phyloP scores from a whole-genome alignment of 1,139 yeast genomes.

The Pneumocystis jirovecii region DNA sequence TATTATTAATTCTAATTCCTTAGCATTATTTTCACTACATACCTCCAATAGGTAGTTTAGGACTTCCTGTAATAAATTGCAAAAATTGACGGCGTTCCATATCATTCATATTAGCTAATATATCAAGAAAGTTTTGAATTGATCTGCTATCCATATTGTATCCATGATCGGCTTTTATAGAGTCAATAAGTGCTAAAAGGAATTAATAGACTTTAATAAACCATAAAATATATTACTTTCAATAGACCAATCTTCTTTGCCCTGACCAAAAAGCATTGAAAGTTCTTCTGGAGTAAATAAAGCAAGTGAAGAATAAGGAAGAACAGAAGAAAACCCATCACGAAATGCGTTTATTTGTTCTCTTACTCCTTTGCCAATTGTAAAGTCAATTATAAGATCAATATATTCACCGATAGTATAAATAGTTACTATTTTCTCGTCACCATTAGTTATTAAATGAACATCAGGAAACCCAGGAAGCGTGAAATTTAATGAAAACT shows the following conservation, averaged over 20 bases:
- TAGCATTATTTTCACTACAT: not conserved
- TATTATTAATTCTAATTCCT: not conserved
- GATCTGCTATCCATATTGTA: constrained; percentile 56
- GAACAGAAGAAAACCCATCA: constrained; percentile 69
- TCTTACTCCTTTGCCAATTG: constrained; percentile 49
- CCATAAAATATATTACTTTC: constrained; percentile 22
- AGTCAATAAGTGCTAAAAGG: constrained; percentile 34
- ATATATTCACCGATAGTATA: constrained; percentile 48
- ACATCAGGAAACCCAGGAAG: constrained; percentile 64
- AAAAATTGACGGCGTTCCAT: constrained; percentile 56
- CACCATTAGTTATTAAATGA: constrained; percentile 46
- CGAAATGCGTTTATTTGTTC: constrained; percentile 56
- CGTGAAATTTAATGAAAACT: constrained; percentile 47
- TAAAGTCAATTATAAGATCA: constrained; percentile 41
- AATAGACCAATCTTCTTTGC: constrained; percentile 76
- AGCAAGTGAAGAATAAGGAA: constrained; percentile 59
- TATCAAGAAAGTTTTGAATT: constrained; percentile 43
- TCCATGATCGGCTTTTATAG: constrained; percentile 82
- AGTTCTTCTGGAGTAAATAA: constrained; percentile 65
- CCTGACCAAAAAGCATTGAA: constrained; percentile 52
- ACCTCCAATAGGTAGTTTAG: constrained; percentile 79
- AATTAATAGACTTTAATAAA: not conserved
- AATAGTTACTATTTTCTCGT: constrained; percentile 33
- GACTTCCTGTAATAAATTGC: constrained; percentile 87
- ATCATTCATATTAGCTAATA: constrained; percentile 40